These are phyloP conservation scores for Elsinoe batatas DNA, from an alignment of 2,329 filamentous ascomycete species.

Conservation along the genomic window DNA sequence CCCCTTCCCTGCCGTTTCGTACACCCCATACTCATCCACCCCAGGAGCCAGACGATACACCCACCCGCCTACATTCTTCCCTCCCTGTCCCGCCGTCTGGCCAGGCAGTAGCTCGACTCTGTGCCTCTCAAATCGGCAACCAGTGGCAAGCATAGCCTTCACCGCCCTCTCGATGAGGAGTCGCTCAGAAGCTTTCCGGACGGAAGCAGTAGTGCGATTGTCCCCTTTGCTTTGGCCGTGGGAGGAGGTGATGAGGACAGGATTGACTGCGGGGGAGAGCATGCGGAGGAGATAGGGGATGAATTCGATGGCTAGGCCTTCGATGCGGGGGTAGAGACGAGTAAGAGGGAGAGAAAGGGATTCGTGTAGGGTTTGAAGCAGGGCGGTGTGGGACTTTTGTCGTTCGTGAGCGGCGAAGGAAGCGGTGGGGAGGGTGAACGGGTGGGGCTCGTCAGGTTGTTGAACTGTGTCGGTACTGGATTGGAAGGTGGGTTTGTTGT, in stretches of 20 bases:
- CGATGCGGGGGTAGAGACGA: slow-evolving; percentile 67
- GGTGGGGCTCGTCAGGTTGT: slow-evolving; percentile 34
- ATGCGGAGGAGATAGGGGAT: slow-evolving; percentile 77
- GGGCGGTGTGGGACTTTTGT: slow-evolving; percentile 64
- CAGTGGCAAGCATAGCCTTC: slow-evolving; percentile 70
- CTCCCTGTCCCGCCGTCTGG: slow-evolving; percentile 13
- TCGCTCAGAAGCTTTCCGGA: slow-evolving; percentile 78
- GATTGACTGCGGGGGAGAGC: slow-evolving; percentile 81
- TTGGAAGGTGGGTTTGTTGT: slow-evolving; percentile 33
- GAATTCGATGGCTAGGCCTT: slow-evolving; percentile 70
- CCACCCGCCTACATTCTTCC: slow-evolving; percentile 42
- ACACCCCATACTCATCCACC: slow-evolving; percentile 69
- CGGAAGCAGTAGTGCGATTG: slow-evolving; percentile 59
- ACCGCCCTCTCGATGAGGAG: slow-evolving; percentile 70
- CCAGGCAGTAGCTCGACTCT: slow-evolving; percentile 47
- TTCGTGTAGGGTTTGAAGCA: slow-evolving; percentile 63
- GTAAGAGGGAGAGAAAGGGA: slow-evolving; percentile 61
- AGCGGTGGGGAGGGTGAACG: slow-evolving; percentile 73
- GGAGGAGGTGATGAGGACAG: slow-evolving; percentile 55
- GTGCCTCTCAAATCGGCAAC: slow-evolving; percentile 70
- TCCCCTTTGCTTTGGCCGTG: slow-evolving; percentile 26
- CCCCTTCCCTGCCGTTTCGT: slow-evolving; percentile 54
- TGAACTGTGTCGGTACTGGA: slow-evolving; percentile 35
- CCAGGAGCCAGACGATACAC: slow-evolving; percentile 92
- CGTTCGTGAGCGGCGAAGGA: slow-evolving; percentile 74